Base-by-base conservation (phyloP, 2,329 filamentous ascomycete species). In the Hypoxylon sp. region DNA sequence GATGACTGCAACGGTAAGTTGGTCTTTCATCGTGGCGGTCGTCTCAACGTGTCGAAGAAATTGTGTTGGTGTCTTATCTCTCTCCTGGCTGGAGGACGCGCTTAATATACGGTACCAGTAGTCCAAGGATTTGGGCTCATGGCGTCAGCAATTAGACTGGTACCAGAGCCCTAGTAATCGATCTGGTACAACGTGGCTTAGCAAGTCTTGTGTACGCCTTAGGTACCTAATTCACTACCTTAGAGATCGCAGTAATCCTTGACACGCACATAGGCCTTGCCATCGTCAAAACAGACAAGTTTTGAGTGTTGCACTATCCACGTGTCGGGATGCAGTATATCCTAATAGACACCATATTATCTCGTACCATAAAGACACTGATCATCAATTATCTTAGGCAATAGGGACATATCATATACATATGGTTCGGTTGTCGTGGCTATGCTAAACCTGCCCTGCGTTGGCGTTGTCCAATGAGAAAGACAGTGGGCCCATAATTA, bases 1-100 rank as follows among this genome's bases (percentile, higher is more conserved):
- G 37, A 66, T 58, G 26, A 66, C 63, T 31, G 63, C 63, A 14
- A 66, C 63, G 1, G 55, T 65, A 22, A n/a, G 46, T 53, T 60
- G 46, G 53, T 19, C 29, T 26, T 62, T 54, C 51, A 51, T 62
- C 39, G 29, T 26, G 29, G 44, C n/a, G 35, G 26, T 10, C 5
- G 8, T 33, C 13, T 35, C 33, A 53, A 46, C 37, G 35, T 5
- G 10, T 11, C 10, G 11, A 48, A 11, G 46, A n/a, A 48, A 29
- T 26, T 26, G 24, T 3, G 14, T 26, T 6, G 11, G 14, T 14
- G 11, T 14, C 22, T 3, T 44, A 14, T 26, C 22, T n/a, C 9
- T 22, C 22, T 4, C 17, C 14, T 29, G 14, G 13, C 22, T 24
- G 1, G 22, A 48, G 13, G 22, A 46, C 3, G 53, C 39, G 52